These are phyloP conservation scores for Cercospora beticola DNA, from an alignment of 2,329 filamentous ascomycete genomes.

Conservation along the genomic window DNA sequence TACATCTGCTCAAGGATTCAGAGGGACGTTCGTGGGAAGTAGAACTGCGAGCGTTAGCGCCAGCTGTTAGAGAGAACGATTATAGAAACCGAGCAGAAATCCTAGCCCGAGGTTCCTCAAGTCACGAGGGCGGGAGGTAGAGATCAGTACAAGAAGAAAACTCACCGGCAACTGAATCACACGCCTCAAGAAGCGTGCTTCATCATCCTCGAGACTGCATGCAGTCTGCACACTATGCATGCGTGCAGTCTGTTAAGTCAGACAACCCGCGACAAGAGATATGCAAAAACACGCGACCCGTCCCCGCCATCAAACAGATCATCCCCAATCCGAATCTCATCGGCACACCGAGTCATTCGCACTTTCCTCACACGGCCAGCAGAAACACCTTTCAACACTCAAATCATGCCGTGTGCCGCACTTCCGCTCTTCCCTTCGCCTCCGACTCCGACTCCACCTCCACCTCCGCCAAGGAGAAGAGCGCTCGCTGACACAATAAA, in stretches of 20 bases:
- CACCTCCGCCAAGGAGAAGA: neutral
- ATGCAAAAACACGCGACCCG: too few species aligned
- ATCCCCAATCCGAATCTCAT: neutral
- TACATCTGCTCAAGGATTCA: constrained; percentile 4
- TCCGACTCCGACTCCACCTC: too few species aligned
- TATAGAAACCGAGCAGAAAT: neutral
- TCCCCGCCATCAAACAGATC: too few species aligned
- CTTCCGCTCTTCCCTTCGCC: neutral
- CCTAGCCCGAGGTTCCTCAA: too few species aligned
- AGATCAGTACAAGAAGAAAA: too few species aligned
- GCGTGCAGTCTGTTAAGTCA: too few species aligned
- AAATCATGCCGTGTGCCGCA: neutral
- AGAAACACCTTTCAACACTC: neutral
- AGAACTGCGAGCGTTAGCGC: constrained; percentile 12
- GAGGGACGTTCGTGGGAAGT: constrained; percentile 7
- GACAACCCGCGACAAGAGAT: too few species aligned
- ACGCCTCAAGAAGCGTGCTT: too few species aligned
- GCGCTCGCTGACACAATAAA: neutral
- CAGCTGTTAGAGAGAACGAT: constrained; percentile 6
- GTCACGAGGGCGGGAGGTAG: too few species aligned
- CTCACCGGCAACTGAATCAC: too few species aligned
- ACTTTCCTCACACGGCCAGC: neutral
- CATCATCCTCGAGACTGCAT: too few species aligned
- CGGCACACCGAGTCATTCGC: neutral
- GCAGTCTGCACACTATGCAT: too few species aligned